Evolutionary conservation across 345 rosid species (phyloP).

Genomic region (Barbarea vulgaris): DNA sequence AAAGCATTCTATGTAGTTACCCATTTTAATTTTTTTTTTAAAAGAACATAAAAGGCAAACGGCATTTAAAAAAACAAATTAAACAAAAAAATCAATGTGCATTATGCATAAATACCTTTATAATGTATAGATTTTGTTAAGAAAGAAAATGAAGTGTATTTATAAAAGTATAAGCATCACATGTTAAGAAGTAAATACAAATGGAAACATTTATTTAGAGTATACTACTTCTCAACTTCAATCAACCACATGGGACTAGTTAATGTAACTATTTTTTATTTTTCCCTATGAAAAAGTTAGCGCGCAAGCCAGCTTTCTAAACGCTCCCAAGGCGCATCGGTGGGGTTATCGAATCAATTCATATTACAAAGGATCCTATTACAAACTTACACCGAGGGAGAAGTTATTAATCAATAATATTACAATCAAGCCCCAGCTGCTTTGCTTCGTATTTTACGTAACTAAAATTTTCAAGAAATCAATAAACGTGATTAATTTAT

Average conservation of each 20-base stretch:
- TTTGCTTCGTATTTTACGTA: background rate
- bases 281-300: background rate
- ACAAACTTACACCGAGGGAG: background rate
- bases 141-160: background rate
- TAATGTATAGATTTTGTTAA: background rate
- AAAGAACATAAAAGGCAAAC: too few species aligned
- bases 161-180: background rate
- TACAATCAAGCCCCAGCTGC: background rate
- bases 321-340: background rate
- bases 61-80: background rate
- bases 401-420: too few species aligned
- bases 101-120: background rate
- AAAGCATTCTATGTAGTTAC: background rate
- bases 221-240: background rate
- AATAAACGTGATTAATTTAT: background rate
- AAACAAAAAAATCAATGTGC: too few species aligned
- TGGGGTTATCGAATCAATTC: background rate
- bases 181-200: background rate
- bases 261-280: background rate
- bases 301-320: background rate
- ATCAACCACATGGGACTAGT: constrained; percentile 6
- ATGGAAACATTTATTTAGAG: background rate
- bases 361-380: background rate
- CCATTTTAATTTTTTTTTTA: too few species aligned
- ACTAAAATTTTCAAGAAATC: background rate